Percentiles rank a stretch among this genome's conserved stretches.
phyloP scores from a whole-genome alignment of 768 basidiomycete genomes.

The Podaxis sp. region DNA sequence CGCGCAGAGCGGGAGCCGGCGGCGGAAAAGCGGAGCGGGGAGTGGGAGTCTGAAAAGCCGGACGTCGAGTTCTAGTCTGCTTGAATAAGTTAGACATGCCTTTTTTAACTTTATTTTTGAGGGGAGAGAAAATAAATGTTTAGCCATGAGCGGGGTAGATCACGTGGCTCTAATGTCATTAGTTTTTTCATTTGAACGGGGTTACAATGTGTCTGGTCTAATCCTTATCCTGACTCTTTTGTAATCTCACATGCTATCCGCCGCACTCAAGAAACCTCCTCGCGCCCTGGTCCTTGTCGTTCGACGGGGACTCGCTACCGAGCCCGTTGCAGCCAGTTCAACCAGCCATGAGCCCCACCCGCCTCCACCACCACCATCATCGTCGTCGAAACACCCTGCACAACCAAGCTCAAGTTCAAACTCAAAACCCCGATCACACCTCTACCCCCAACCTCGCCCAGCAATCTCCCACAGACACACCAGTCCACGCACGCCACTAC shows the following conservation, averaged over 20 bases:
- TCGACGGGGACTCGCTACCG: conserved; percentile 43
- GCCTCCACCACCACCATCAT: conserved; percentile 13
- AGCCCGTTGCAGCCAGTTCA: conserved; percentile 32
- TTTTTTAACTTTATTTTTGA: neutral
- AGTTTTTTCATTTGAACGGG: conserved; percentile 9
- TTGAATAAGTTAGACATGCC: neutral
- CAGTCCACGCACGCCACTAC: conserved; percentile 35
- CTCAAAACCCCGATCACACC: conserved; percentile 31
- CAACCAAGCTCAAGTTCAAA: neutral
- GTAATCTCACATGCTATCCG: neutral
- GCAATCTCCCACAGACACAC: conserved; percentile 32
- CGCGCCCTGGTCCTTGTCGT: conserved; percentile 27
- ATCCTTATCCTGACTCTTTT: neutral
- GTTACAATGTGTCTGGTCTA: neutral
- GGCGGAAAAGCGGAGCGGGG: conserved; percentile 11
- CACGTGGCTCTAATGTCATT: conserved; percentile 19
- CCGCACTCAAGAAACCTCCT: conserved; percentile 4
- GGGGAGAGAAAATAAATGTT: neutral
- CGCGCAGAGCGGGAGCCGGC: conserved; percentile 12
- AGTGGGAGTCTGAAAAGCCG: conserved; percentile 10
- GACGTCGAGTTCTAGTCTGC: conserved; percentile 6
- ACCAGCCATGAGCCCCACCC: neutral
- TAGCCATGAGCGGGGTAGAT: conserved; percentile 1
- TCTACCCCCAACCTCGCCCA: conserved; percentile 50
- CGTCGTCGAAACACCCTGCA: conserved; percentile 8